Evolutionary conservation across 2,329 filamentous ascomycete genomes (phyloP).

Genomic region (Lachnellula occidentalis): DNA sequence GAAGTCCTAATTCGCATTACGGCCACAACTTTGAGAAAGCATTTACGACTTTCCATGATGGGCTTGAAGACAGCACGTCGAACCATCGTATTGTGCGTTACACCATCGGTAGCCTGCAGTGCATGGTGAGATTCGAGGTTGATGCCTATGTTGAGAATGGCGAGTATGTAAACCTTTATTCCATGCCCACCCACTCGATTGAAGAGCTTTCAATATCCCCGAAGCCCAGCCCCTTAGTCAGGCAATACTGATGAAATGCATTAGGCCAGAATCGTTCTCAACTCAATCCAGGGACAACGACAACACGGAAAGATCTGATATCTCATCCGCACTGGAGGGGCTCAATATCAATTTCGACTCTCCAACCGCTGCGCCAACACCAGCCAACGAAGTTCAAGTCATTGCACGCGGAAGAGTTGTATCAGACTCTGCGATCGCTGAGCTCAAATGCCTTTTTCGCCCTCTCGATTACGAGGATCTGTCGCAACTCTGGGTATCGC

Average conservation of each 20-base stretch:
- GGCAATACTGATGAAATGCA: too few relatives aligned
- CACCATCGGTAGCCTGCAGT: slow-evolving; percentile 23
- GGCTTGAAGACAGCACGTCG: slow-evolving; percentile 17
- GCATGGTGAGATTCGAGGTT: slow-evolving; percentile 28
- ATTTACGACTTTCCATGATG: slow-evolving; percentile 22
- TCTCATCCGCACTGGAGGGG: neutral
- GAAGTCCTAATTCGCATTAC: slow-evolving; percentile 22
- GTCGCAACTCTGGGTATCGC: slow-evolving; percentile 25
- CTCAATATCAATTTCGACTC: neutral
- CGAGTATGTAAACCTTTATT: neutral
- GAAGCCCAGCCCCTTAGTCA: too few relatives aligned
- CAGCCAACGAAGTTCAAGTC: slow-evolving; percentile 6
- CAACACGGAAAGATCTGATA: neutral
- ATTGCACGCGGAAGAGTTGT: slow-evolving; percentile 12
- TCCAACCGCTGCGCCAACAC: slow-evolving; percentile 1
- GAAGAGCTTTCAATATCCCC: too few relatives aligned
- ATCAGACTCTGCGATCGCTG: slow-evolving; percentile 10
- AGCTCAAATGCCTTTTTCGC: slow-evolving; percentile 19
- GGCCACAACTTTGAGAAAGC: slow-evolving; percentile 30
- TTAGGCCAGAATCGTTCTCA: neutral
- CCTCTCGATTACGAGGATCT: slow-evolving; percentile 2
- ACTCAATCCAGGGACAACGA: neutral
- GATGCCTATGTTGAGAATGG: slow-evolving; percentile 24
- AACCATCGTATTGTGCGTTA: slow-evolving; percentile 28
- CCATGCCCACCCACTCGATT: too few relatives aligned